phyloP scores from a whole-genome alignment of 179 eudicot genomes.

The Carnegiea gigantea region DNA sequence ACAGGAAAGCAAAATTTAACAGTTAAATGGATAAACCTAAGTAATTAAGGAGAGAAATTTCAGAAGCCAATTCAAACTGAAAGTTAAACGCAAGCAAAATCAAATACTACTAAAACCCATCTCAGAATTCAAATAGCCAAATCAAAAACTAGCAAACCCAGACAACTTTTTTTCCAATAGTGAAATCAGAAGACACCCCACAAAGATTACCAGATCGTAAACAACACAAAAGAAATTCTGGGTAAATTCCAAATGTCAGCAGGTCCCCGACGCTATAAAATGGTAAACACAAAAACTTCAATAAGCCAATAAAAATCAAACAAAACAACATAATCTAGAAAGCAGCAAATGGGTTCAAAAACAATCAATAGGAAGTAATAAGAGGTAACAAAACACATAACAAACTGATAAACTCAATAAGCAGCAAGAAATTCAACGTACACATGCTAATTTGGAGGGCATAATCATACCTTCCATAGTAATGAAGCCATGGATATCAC shows the following conservation, averaged over 20 bases:
- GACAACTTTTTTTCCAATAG: not conserved
- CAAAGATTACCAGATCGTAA: not conserved
- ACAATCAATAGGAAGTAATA: not conserved
- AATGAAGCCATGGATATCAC: slow-evolving; percentile 12
- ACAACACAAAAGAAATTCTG: not conserved
- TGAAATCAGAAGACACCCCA: not conserved
- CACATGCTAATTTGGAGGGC: not conserved
- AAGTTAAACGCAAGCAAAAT: not conserved
- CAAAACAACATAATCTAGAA: not conserved
- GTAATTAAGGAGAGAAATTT: not conserved
- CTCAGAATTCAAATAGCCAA: not conserved
- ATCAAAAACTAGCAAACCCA: not conserved
- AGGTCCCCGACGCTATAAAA: not conserved
- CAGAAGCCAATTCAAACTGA: slow-evolving; percentile 1
- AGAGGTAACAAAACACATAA: not conserved
- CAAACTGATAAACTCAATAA: not conserved
- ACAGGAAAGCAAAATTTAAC: not conserved
- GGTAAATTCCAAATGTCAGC: not conserved
- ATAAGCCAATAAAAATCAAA: not conserved
- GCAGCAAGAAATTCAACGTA: not conserved
- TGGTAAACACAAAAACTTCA: not conserved
- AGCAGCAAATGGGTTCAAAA: not conserved
- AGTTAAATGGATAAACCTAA: not conserved
- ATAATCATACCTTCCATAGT: slow-evolving; percentile 12
- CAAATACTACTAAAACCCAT: not conserved